These are phyloP conservation scores for Pseudopithomyces maydicus DNA, from an alignment of 2,329 filamentous ascomycete genomes.

Conservation along the genomic window DNA sequence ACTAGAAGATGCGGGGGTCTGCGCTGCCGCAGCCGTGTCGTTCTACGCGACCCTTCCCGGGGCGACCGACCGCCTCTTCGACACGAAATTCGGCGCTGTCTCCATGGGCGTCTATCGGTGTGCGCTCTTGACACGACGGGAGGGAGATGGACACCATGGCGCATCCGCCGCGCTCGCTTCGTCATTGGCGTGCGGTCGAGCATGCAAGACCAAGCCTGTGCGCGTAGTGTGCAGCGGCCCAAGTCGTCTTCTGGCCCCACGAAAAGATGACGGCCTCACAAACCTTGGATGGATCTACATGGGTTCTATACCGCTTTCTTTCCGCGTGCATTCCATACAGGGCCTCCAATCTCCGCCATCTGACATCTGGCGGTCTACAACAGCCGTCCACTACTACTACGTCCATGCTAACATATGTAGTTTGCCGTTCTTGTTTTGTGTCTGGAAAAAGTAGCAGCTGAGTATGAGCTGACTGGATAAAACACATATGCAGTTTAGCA, in stretches of 20 bases:
- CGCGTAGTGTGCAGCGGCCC: neutral
- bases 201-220: neutral
- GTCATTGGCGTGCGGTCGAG: neutral
- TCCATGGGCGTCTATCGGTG: constrained; percentile 22
- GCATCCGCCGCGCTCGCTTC: neutral
- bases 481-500: too few species aligned
- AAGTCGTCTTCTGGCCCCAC: neutral
- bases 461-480: too few species aligned
- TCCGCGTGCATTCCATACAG: too few species aligned
- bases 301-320: neutral
- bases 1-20: constrained; percentile 14
- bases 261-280: neutral
- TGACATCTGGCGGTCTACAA: too few species aligned
- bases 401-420: too few species aligned
- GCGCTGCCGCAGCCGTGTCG: constrained; percentile 12
- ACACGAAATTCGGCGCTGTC: neutral
- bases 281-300: neutral
- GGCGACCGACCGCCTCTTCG: constrained; percentile 22
- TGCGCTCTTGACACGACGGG: neutral
- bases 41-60: constrained; percentile 14
- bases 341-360: too few species aligned
- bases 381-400: too few species aligned
- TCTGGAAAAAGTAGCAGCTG: too few species aligned
- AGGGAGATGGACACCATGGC: neutral
- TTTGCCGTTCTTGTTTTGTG: too few species aligned